phyloP scores from a whole-genome alignment of 805 yeast species.

The Priceomyces haplophilus region DNA sequence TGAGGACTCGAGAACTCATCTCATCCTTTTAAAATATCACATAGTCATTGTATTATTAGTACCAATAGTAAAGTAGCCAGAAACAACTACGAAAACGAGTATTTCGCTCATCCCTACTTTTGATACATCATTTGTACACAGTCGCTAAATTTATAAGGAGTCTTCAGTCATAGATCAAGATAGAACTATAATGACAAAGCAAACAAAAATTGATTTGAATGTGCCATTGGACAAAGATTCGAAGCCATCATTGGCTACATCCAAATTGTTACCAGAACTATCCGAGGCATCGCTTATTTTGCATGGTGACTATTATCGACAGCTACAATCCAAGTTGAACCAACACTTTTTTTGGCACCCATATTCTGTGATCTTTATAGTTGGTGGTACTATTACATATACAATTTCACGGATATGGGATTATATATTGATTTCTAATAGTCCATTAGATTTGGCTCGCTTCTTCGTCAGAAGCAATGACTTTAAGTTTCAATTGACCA shows the following conservation, averaged over 20 bases:
- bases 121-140: too few relatives aligned
- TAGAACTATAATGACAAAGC: slow-evolving; percentile 34
- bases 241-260: slow-evolving; percentile 50
- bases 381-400: background rate
- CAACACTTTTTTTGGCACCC: slow-evolving; percentile 47
- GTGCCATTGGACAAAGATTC: slow-evolving; percentile 52
- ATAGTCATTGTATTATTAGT: too few relatives aligned
- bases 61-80: too few relatives aligned
- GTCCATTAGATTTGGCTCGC: slow-evolving; percentile 25
- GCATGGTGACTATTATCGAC: slow-evolving; percentile 58
- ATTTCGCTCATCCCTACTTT: too few relatives aligned
- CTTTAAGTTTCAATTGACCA: slow-evolving; percentile 20
- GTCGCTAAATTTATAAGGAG: too few relatives aligned
- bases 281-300: slow-evolving; percentile 60
- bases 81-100: too few relatives aligned
- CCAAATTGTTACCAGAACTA: slow-evolving; percentile 52
- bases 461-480: slow-evolving; percentile 22
- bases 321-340: slow-evolving; percentile 47
- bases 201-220: slow-evolving; percentile 50
- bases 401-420: slow-evolving; percentile 26
- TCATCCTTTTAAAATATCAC: too few relatives aligned
- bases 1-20: background rate
- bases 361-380: slow-evolving; percentile 5
- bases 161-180: too few relatives aligned
- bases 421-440: slow-evolving; percentile 28